Evolutionary conservation across 164 flowering plant species (phyloP), one percentile per base, ranked within the genome.

Genomic region (Kingdonia uniflora): DNA sequence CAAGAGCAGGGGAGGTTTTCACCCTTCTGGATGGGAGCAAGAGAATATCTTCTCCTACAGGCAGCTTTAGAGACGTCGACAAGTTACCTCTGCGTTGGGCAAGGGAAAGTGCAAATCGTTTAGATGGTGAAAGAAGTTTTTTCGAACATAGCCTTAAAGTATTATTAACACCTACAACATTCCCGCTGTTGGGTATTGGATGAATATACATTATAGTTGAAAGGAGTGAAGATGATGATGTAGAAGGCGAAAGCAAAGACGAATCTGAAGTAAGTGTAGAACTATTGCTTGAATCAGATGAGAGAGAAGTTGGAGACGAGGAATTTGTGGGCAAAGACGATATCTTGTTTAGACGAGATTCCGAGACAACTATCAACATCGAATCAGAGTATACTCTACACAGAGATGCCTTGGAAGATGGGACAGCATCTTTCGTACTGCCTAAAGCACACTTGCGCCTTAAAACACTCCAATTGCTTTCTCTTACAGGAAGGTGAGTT

Each of bases 61-160:
- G 79, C 58, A 85, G 59, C 63, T 72, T 80, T 38, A 85, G 62
- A 57, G 68, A 65, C 47, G 75, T 76, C 49, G 86, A 72, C 69
- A 76, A 67, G 66, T 80, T 76, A 63, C 82, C 86, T 63, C 88
- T 72, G 12, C 86, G 86, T 42, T 85, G 81, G 0, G 86, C 88
- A 59, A 85, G 80, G 25, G 84, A 81, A 39, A 71, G 67, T 1
- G 80, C 64, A 56, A 54, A 51, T 55, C 58, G 71, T 56, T 72
- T 76, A 14, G 68, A 57, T 13, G 77, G 68, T 19, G 63, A 61
- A 11, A 56, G 51, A 2, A 62, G 38, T 48, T 70, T 49, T 41
- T 42, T 59, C 45, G 70, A 55, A 60, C 49, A 48, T 19, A 63
- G 25, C 49, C 51, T 64, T 40, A 60, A 56, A 49, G 66, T 12